A percentile compares a stretch with the other conserved stretches of the same genome.
phyloP scores from a whole-genome alignment of 352 stramenopile genomes.

The Elongisporangium senticosum region DNA sequence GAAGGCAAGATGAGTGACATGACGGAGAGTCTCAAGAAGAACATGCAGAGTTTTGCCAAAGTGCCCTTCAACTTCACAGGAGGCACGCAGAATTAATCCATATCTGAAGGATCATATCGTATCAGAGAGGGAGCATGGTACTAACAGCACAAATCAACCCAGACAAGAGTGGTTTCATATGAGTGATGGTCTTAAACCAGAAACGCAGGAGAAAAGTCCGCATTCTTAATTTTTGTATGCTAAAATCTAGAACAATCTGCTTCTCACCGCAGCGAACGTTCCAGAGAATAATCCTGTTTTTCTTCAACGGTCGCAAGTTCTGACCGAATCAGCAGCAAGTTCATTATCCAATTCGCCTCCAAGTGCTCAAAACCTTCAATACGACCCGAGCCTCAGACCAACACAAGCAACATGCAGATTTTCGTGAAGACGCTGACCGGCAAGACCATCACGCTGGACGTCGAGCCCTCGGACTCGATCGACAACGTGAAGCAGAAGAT shows the following conservation, averaged over 20 bases:
- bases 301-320: background rate
- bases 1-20: constrained; percentile 86
- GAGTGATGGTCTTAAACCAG: background rate
- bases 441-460: constrained; percentile 90
- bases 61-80: constrained; percentile 63
- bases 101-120: background rate
- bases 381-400: background rate
- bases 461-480: constrained; percentile 91
- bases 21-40: constrained; percentile 81
- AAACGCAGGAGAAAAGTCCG: background rate
- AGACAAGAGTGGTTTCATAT: background rate
- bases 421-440: constrained; percentile 90
- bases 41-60: constrained; percentile 83
- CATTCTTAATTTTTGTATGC: background rate
- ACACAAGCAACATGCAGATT: constrained; percentile 58
- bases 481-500: constrained; percentile 96
- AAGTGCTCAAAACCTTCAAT: background rate
- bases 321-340: background rate
- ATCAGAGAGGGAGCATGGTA: background rate
- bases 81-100: constrained; percentile 10
- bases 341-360: background rate
- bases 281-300: background rate
- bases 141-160: background rate
- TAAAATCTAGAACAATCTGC: constrained; percentile 1
- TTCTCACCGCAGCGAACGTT: constrained; percentile 3